Base-by-base conservation (phyloP, 1,284 basidiomycete genomes). In the Taiwanofungus camphoratus region DNA sequence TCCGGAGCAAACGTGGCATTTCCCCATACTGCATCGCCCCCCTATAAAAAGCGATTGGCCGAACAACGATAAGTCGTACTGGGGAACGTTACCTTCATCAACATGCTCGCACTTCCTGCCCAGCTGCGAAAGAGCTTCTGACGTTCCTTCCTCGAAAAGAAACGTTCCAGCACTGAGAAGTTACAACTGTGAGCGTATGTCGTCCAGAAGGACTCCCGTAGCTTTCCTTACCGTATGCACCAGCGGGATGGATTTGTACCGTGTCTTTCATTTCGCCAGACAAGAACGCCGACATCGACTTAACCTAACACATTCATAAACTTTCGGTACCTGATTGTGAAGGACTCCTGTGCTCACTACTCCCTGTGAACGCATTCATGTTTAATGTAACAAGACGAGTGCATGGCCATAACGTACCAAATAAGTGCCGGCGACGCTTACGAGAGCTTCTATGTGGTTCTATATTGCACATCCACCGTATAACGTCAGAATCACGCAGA, bases 231-330 rank as follows among this genome's bases (percentile, higher is more conserved):
- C 87, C 83, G 60, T 91, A 92, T 39, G 84, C 79, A 15, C 87
- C 88, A 5, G 87, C 87, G 12, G 90, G 89, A 55, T 92, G 87
- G 61, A 93, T 74, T 59, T 96, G 89, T 7, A 97, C 94, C 0
- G 94, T 98, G 56, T 98, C 92, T 62, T 86, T 84, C 94, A 97
- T 97, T 57, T 92, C 90, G 7, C 89, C 89, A 0, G 91, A 93
- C 22, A 99, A 70, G 61, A 98, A 92, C 3, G 95, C 94, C 0
- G 93, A 71, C 91, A 98, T 96, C 0, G 94, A 90, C 66, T 98
- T 99, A 2, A 91, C 71, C 87, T 89, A 12, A 22, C 20, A 24
- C n/a, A 11, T 21, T 18, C 4, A 11, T 31, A 34, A 18, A 36
- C 19, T n/a, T 21, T 8, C 31, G 11, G 15, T 33, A 33, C 9